Conservation (phyloP, 2,329 filamentous ascomycete species). For the Epichloe glyceriae region DNA sequence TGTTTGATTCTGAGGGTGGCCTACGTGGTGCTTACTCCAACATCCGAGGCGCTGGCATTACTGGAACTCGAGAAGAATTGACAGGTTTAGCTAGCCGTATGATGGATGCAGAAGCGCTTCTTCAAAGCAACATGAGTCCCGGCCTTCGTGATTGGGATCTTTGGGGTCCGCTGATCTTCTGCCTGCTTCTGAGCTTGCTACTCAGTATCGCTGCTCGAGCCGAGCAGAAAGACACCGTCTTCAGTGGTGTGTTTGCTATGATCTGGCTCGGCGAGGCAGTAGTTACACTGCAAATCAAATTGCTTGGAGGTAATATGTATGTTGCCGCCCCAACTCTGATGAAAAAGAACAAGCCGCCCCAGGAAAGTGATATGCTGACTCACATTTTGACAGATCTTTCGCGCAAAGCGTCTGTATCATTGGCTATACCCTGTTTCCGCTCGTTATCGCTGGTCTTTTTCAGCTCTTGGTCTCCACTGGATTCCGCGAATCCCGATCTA, state of each 20-base stretch:
- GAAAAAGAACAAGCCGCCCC: not conserved
- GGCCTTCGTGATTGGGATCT: constrained; percentile 94
- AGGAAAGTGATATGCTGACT: not conserved
- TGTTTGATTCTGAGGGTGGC: constrained; percentile 42
- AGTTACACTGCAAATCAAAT: constrained; percentile 94
- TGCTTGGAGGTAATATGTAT: constrained; percentile 93
- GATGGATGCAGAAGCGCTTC: constrained; percentile 48
- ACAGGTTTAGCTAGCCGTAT: constrained; percentile 47
- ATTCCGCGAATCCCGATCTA: constrained; percentile 86
- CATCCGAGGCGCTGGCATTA: constrained; percentile 43
- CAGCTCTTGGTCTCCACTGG: constrained; percentile 64
- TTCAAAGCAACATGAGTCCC: constrained; percentile 68
- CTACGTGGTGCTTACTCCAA: constrained; percentile 50
- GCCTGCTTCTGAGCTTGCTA: constrained; percentile 74
- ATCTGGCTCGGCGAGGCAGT: constrained; percentile 95
- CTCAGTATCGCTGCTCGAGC: constrained; percentile 69
- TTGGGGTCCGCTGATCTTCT: constrained; percentile 94
- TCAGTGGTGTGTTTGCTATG: constrained; percentile 91
- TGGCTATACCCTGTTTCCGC: constrained; percentile 92
- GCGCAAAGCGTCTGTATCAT: constrained; percentile 97
- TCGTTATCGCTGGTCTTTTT: constrained; percentile 87
- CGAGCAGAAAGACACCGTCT: constrained; percentile 77
- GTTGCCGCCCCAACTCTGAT: constrained; percentile 22
- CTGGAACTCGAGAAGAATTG: constrained; percentile 49
- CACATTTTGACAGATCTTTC: constrained; percentile 56